Base-by-base conservation (phyloP, 495 filamentous ascomycete species). In the Aeminium ludgeri region DNA sequence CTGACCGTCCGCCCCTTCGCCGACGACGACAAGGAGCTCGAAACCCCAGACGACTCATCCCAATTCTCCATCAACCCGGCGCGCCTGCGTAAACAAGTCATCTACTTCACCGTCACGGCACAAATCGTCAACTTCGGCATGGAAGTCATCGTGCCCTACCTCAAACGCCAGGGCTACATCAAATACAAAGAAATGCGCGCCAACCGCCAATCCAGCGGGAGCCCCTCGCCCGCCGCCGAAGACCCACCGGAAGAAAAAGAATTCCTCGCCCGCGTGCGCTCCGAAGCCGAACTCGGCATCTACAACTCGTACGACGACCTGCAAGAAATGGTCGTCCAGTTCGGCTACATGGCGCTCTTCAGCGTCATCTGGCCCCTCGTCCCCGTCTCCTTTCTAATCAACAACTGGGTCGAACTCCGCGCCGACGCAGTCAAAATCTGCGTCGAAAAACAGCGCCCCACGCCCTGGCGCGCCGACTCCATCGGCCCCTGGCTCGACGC, bases 91-190 rank as follows among this genome's bases (percentile, higher is more conserved):
- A 87, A 91, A 38, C 91, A 97, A 58, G 81, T 96, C 42, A 82
- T 96, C 51, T 97, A 96, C 58, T 93, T 94, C 56, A 87, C 89
- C 0, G 85, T 96, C 10, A 96, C 89, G 0, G 89, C 87, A 0
- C 89, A 97, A 55, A 74, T 87, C 32, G 82, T 97, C 44, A 84
- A 80, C 43, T 75, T 93, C 16, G 80, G 70, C 19, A 72, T 87
- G 59, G 91, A 97, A 55, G 74, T 84, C 12, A 68, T 94, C 34
- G 76, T 95, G 18, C 89, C 89, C 0, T 82, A 79, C 51, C 57
- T 83, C 15, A 91, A 92, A 58, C 80, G 85, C 48, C 68, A 67
- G 48, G 66, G 72, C 2, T 72, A 79, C 53, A 71, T 70, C 33
- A 78, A 83, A 47, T 82, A 82, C 50, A 82, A 86, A 54, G 65